These are phyloP conservation scores for Backusella psychrophila DNA, from an alignment of 192 early-diverging fungal genomes.

Conservation along the genomic window DNA sequence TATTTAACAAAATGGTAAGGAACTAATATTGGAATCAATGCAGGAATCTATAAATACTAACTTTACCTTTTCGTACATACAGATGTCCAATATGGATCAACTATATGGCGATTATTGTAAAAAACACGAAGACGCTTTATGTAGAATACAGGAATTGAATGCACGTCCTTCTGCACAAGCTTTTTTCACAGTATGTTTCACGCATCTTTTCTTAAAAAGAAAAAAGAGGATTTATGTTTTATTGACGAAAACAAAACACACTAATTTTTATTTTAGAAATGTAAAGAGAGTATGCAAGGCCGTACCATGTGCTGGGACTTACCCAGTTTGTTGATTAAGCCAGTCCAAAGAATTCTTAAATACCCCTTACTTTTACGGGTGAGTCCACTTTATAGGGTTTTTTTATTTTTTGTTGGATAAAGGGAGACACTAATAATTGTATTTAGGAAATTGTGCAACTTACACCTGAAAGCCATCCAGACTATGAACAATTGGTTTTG, in stretches of 20 bases:
- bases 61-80: neutral
- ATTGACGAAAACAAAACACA: neutral
- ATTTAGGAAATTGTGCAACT: slow-evolving; percentile 27
- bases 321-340: slow-evolving; percentile 88
- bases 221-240: neutral
- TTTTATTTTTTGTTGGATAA: neutral
- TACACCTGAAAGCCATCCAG: slow-evolving; percentile 54
- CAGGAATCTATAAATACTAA: neutral
- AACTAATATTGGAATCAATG: slow-evolving; percentile 3
- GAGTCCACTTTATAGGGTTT: neutral
- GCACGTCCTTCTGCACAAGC: slow-evolving; percentile 35
- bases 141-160: slow-evolving; percentile 61
- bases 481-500: slow-evolving; percentile 51
- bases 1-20: slow-evolving; percentile 52
- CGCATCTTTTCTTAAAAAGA: neutral
- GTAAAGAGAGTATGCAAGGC: slow-evolving; percentile 60
- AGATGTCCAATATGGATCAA: slow-evolving; percentile 43
- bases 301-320: slow-evolving; percentile 91
- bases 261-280: slow-evolving; percentile 49
- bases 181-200: slow-evolving; percentile 45
- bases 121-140: slow-evolving; percentile 66
- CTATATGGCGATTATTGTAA: slow-evolving; percentile 77
- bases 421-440: neutral
- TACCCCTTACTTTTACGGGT: slow-evolving; percentile 87
- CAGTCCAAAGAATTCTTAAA: slow-evolving; percentile 96